Evolutionary conservation across 345 rosid species (phyloP), one percentile per base, ranked within the genome.

Genomic region (Euphorbia lathyris): DNA sequence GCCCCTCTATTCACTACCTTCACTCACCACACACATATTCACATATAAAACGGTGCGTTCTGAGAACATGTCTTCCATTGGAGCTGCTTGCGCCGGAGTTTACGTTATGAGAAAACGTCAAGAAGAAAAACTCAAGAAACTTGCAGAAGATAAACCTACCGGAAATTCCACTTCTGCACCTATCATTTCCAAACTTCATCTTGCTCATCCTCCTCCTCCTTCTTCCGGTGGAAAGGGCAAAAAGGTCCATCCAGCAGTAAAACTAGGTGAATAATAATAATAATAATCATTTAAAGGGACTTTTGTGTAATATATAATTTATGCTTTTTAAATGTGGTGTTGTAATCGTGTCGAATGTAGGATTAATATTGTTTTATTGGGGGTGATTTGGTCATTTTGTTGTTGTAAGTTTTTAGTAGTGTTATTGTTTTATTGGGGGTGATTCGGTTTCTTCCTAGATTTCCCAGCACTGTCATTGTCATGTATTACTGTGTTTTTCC

Each of bases 81-180:
- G 82, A 55, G 79, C 77, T 5, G 67, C 72, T 51, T 72, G 69
- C 53, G 82, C 82, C 45, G 69, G 58, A 47, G 82, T 79, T 67
- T 75, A 71, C 34, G 60, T 79, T 74, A 75, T 79, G 82, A 64
- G 59, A 63, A 75, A 76, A 65, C 70, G 72, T 14, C 74, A 68
- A 27, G 75, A 79, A 79, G 82, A 79, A 65, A 79, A 66, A 51
- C 61, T 79, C 10, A 76, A 75, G 65, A 75, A 61, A 69, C 51
- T 27, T 43, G 65, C 50, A 34, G 77, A 66, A 17, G 65, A 50
- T 45, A 60, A n/a, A 58, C 17, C 7, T 36, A 51, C 1, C 23
- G 47, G 17, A 14, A 23, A 20, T 45, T 3, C 57, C 47, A 11
- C 53, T 42, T 23, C 29, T 40, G 45, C 5, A 6, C 36, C 36